Evolutionary conservation across 2,329 filamentous ascomycete species (phyloP).

Genomic region (Colletotrichum coccodes): DNA sequence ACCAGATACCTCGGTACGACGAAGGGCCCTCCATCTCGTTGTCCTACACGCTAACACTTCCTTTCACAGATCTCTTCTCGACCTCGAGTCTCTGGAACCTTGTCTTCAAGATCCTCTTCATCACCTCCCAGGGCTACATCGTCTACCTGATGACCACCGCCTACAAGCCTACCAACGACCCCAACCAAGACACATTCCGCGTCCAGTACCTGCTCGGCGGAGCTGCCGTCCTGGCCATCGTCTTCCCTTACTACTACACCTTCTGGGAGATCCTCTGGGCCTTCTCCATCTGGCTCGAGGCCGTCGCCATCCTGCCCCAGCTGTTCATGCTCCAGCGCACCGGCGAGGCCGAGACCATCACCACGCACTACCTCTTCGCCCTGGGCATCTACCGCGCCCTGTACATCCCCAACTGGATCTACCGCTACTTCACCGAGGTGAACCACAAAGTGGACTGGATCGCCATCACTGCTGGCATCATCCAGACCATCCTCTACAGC

Average conservation of each 20-base stretch:
- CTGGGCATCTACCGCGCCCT: constrained; percentile 90
- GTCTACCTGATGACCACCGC: constrained; percentile 98
- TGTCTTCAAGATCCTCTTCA: constrained; percentile 95
- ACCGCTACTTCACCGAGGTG: constrained; percentile 81
- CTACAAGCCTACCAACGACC: constrained; percentile 97
- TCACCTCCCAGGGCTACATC: constrained; percentile 89
- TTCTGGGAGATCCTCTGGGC: constrained; percentile 92
- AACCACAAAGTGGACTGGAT: constrained; percentile 84
- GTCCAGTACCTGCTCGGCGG: constrained; percentile 92
- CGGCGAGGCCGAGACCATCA: constrained; percentile 99
- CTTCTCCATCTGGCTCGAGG: constrained; percentile 98
- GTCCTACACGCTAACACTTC: constrained; percentile 57
- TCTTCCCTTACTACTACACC: constrained; percentile 89
- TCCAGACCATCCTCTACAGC: constrained; percentile 96
- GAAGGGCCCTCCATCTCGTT: constrained; percentile 85
- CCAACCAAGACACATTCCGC: constrained; percentile 96
- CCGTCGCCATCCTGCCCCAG: constrained; percentile 95
- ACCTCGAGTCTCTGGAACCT: constrained; percentile 90
- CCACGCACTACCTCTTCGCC: constrained; percentile 96
- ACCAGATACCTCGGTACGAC: constrained; percentile 86
- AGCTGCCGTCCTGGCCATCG: constrained; percentile 79
- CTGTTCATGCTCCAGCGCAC: constrained; percentile 98
- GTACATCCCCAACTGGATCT: constrained; percentile 99
- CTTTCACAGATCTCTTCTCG: constrained; percentile 79
- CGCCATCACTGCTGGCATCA: constrained; percentile 85